A percentile compares a stretch with the other conserved stretches of the same genome.
These are phyloP conservation scores for Stevia rebaudiana DNA, from an alignment of 140 eudicot species.

Conservation along the genomic window DNA sequence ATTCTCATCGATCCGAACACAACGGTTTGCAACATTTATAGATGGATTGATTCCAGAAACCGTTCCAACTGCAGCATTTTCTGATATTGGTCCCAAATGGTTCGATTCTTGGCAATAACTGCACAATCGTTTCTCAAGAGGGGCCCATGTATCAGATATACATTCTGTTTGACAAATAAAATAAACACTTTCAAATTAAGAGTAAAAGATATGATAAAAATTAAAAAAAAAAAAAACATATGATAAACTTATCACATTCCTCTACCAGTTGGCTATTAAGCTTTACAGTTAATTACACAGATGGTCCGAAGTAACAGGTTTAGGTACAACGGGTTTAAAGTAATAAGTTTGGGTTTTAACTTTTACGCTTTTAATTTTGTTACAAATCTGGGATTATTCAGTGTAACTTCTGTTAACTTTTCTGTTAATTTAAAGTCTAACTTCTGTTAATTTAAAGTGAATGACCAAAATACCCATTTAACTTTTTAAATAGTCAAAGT, in stretches of 20 bases:
- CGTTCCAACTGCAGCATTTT: neutral
- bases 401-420: too few relatives aligned
- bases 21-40: slow-evolving; percentile 33
- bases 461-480: too few relatives aligned
- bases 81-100: neutral
- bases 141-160: neutral
- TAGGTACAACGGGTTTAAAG: too few relatives aligned
- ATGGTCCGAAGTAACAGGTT: too few relatives aligned
- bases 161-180: slow-evolving; percentile 10
- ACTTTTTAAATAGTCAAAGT: too few relatives aligned
- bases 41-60: neutral
- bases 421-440: too few relatives aligned
- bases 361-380: too few relatives aligned
- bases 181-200: neutral
- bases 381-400: too few relatives aligned
- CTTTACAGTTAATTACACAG: too few relatives aligned
- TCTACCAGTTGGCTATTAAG: neutral
- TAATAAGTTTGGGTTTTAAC: too few relatives aligned
- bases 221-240: neutral
- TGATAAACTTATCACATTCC: neutral
- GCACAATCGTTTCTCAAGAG: slow-evolving; percentile 3
- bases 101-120: slow-evolving; percentile 2
- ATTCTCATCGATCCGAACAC: slow-evolving; percentile 45
- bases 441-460: too few relatives aligned
- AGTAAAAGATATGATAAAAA: neutral